Conservation (phyloP, 345 rosid genomes). For the Garcia nutans region DNA sequence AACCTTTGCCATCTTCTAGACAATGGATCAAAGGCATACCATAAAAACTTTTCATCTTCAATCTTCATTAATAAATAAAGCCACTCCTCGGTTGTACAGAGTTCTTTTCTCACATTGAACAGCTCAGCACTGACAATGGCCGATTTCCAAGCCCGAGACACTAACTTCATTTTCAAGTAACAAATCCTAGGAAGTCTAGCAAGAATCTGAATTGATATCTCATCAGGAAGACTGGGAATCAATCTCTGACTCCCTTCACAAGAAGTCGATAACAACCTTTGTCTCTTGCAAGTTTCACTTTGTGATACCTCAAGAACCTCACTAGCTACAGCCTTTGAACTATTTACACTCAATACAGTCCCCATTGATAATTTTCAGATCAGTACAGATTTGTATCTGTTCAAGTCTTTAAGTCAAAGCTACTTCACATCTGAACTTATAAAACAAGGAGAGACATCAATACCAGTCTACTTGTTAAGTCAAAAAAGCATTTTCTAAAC, state of each 20-base stretch:
- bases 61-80: slow-evolving; percentile 72
- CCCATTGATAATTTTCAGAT: slow-evolving; percentile 36
- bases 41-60: slow-evolving; percentile 61
- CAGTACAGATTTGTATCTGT: not conserved
- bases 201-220: slow-evolving; percentile 77
- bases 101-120: slow-evolving; percentile 64
- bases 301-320: slow-evolving; percentile 27
- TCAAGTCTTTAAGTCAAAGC: no score
- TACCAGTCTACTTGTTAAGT: not conserved
- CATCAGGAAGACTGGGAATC: slow-evolving; percentile 85
- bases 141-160: slow-evolving; percentile 68
- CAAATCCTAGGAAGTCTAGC: slow-evolving; percentile 74
- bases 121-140: slow-evolving; percentile 55
- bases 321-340: slow-evolving; percentile 28
- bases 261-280: slow-evolving; percentile 24
- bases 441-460: not conserved
- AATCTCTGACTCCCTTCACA: slow-evolving; percentile 48
- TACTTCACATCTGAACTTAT: slow-evolving; percentile 6
- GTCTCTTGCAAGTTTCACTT: slow-evolving; percentile 48
- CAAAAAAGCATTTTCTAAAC: not conserved
- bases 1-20: slow-evolving; percentile 74
- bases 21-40: slow-evolving; percentile 88
- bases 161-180: slow-evolving; percentile 54
- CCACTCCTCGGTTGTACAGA: slow-evolving; percentile 82
- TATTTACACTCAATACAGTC: slow-evolving; percentile 46